Evolutionary conservation across 1,284 basidiomycete genomes (phyloP).

Genomic region (Naganishia cerealis): DNA sequence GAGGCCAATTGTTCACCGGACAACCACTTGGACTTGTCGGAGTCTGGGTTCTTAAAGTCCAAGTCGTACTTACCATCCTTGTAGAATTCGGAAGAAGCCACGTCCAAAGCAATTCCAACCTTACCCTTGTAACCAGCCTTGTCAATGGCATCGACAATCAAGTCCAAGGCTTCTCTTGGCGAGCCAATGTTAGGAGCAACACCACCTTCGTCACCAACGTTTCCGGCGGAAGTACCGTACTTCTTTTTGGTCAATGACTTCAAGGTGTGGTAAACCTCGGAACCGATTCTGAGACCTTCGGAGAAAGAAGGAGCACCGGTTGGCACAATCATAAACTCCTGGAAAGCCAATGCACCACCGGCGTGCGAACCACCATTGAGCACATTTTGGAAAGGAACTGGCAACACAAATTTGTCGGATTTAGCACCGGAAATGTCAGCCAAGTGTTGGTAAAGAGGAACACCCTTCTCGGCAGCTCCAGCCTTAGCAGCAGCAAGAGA

Average conservation of each 20-base stretch:
- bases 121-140: conserved; percentile 98
- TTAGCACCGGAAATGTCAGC: conserved; percentile 92
- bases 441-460: conserved; percentile 95
- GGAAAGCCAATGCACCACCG: conserved; percentile 98
- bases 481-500: conserved; percentile 95
- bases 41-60: conserved; percentile 97
- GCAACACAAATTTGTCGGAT: conserved; percentile 86
- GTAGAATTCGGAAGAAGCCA: conserved; percentile 99
- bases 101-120: conserved; percentile 98
- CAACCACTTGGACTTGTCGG: conserved; percentile 94
- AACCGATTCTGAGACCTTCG: conserved; percentile 97
- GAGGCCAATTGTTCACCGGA: conserved; percentile 89
- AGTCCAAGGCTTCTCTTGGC: conserved; percentile 95
- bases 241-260: conserved; percentile 99
- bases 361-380: conserved; percentile 99
- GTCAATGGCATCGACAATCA: conserved; percentile 92
- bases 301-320: conserved; percentile 88
- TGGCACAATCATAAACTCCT: conserved; percentile 99
- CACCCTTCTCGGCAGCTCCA: conserved; percentile 83
- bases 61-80: conserved; percentile 99
- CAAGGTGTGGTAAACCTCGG: conserved; percentile 96
- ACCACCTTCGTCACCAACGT: conserved; percentile 99
- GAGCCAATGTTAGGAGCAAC: conserved; percentile 97
- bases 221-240: conserved; percentile 98
- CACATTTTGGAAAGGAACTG: conserved; percentile 93